These are phyloP conservation scores for Cladosporium sp. DNA, from an alignment of 2,329 filamentous ascomycete genomes.

Conservation along the genomic window DNA sequence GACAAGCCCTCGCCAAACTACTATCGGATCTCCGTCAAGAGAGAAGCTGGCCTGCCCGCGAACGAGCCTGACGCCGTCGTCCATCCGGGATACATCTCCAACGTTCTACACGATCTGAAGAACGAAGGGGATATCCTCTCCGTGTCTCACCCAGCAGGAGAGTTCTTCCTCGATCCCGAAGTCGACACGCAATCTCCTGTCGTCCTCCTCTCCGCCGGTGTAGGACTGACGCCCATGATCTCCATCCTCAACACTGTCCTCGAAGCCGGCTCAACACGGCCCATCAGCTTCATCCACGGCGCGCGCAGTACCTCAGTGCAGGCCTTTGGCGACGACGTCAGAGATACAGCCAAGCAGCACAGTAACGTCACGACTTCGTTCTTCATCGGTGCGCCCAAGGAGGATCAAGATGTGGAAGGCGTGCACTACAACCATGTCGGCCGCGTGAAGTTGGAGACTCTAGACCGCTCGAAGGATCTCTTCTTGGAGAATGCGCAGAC, in stretches of 20 bases:
- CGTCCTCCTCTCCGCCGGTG: conserved; percentile 68
- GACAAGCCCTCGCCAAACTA: conserved; percentile 63
- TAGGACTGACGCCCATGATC: conserved; percentile 68
- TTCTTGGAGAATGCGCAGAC: conserved; percentile 57
- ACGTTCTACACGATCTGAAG: conserved; percentile 65
- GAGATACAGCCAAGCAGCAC: conserved; percentile 46
- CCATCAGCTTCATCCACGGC: conserved; percentile 65
- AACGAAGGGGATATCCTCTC: conserved; percentile 64
- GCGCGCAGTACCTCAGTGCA: conserved; percentile 54
- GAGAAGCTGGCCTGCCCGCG: conserved; percentile 58
- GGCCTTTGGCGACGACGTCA: conserved; percentile 59
- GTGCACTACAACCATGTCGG: conserved; percentile 62
- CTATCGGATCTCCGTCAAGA: conserved; percentile 73
- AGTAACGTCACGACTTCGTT: conserved; percentile 56
- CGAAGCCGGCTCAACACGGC: conserved; percentile 43
- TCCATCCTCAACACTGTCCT: conserved; percentile 63
- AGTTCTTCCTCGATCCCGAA: conserved; percentile 61
- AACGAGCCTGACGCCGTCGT: conserved; percentile 50
- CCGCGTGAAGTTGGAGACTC: conserved; percentile 58
- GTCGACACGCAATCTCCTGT: conserved; percentile 54
- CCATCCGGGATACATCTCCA: conserved; percentile 68
- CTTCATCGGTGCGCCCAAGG: conserved; percentile 58
- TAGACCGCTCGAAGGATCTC: conserved; percentile 58
- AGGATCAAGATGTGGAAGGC: conserved; percentile 51
- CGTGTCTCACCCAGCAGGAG: conserved; percentile 65